Evolutionary conservation across 1,284 basidiomycete species (phyloP), one percentile per base, ranked within the genome.

Genomic region (Pholiota adiposa): DNA sequence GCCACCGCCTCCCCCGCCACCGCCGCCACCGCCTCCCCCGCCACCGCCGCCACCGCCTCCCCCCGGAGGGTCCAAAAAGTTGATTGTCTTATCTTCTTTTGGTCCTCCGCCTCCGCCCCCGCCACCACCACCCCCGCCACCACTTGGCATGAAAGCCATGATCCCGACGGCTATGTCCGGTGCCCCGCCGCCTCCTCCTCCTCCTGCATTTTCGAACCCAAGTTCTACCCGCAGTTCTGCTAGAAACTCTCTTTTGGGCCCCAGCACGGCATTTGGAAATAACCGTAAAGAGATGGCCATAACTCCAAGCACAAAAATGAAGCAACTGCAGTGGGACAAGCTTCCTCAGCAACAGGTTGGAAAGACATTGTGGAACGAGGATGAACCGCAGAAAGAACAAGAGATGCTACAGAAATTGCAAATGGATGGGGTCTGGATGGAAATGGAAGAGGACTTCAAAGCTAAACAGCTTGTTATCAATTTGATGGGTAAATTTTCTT

Each of bases 271-370:
- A 65, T 78, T 78, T 46, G 71, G 87, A 27, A 80, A 83, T 58
- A 80, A 83, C 54, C 89, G 96, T 54, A 98, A 98, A 75, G 93
- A 94, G 69, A 86, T 98, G 67, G 80, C 87, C 1, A 85, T 95
- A 54, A 90, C 93, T 51, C 94, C 96, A 1, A 88, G 85, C 61
- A 90, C 87, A 53, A 95, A 96, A 80, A 96, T 98, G 93, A 98
- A 98, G 76, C 96, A 98, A 75, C 80, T 99, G 51, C 97, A 99
- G 72, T 99, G 97, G 97, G 97, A 99, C 74, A 99, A 98, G 73
- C 83, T 98, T 25, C 88, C 92, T 43, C 93, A 94, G 63, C 87
- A 94, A 67, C 85, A 93, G 65, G 89, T 89, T n/a, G 76, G 77
- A 1, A 92, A 90, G 71, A 97, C 95, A 0, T 79, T 97, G 6